Conservation (phyloP, 441 rosid species). For the Omphalea diandra region DNA sequence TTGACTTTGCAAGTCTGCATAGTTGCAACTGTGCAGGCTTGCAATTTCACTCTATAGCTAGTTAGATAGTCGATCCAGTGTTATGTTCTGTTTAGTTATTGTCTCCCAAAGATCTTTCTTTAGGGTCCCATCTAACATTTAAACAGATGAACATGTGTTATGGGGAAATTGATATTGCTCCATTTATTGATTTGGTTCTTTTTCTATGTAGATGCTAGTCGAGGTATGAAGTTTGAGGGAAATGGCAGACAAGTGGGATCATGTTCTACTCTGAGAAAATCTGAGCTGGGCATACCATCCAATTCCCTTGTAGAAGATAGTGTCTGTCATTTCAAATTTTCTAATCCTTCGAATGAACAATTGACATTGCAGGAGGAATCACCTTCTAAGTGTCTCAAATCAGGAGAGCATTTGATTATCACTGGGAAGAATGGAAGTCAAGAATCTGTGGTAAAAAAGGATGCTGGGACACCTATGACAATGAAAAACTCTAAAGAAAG, state of each 20-base stretch:
- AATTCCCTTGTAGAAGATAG: constrained; percentile 24
- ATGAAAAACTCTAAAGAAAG: constrained; percentile 21
- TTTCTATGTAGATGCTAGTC: constrained; percentile 49
- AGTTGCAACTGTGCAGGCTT: constrained; percentile 4
- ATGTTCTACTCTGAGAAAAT: constrained; percentile 26
- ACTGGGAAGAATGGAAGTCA: constrained; percentile 28
- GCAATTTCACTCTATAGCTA: background rate
- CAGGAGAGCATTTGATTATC: constrained; percentile 25
- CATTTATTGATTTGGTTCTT: constrained; percentile 33
- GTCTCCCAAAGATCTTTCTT: constrained; percentile 11
- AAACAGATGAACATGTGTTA: constrained; percentile 4
- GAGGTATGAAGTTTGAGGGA: constrained; percentile 30
- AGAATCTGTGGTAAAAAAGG: constrained; percentile 25
- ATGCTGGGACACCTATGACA: constrained; percentile 13
- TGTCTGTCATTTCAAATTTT: constrained; percentile 11
- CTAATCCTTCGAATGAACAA: constrained; percentile 31
- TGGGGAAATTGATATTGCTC: constrained; percentile 20
- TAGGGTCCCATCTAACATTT: constrained; percentile 13
- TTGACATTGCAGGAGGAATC: constrained; percentile 29
- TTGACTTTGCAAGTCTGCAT: constrained; percentile 8
- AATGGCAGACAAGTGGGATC: constrained; percentile 24
- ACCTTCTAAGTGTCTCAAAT: constrained; percentile 24
- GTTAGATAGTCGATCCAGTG: constrained; percentile 6
- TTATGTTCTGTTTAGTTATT: constrained; percentile 13
- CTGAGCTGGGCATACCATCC: constrained; percentile 25